phyloP scores from a whole-genome alignment of 2,329 filamentous ascomycete species.

The Aaosphaeria arxii region DNA sequence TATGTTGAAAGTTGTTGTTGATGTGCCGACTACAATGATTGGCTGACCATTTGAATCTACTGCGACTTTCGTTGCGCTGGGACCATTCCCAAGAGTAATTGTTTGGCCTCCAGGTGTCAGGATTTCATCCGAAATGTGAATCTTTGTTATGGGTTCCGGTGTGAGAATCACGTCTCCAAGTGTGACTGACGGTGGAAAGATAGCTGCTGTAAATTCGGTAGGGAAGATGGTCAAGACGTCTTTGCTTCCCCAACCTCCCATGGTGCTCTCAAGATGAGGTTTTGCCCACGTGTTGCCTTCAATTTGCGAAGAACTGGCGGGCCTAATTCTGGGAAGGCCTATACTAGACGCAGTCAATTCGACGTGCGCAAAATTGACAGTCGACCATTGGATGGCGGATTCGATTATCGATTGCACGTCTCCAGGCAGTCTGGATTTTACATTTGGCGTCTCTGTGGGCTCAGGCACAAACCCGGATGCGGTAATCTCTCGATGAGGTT shows the following conservation, averaged over 20 bases:
- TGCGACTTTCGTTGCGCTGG: slow-evolving; percentile 5
- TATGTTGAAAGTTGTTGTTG: slow-evolving; percentile 4
- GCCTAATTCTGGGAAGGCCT: not conserved
- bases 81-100: slow-evolving; percentile 5
- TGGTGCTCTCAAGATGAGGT: not conserved
- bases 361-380: not conserved
- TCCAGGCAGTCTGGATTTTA: not conserved
- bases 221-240: not conserved
- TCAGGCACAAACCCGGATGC: not conserved
- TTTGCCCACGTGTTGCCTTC: not conserved
- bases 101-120: slow-evolving; percentile 7
- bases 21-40: slow-evolving; percentile 4
- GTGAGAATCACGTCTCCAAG: not conserved
- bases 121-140: slow-evolving; percentile 4
- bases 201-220: not conserved
- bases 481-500: slow-evolving; percentile 2
- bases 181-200: not conserved
- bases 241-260: not conserved
- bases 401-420: not conserved
- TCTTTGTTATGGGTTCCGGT: slow-evolving; percentile 2
- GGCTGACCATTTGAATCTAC: slow-evolving; percentile 7
- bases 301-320: not conserved
- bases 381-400: not conserved
- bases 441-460: not conserved
- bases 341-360: not conserved